A percentile compares a stretch with the other conserved stretches of the same genome.
These are phyloP conservation scores for Solanum dulcamara DNA, from an alignment of 257 asterid genomes.

Conservation along the genomic window DNA sequence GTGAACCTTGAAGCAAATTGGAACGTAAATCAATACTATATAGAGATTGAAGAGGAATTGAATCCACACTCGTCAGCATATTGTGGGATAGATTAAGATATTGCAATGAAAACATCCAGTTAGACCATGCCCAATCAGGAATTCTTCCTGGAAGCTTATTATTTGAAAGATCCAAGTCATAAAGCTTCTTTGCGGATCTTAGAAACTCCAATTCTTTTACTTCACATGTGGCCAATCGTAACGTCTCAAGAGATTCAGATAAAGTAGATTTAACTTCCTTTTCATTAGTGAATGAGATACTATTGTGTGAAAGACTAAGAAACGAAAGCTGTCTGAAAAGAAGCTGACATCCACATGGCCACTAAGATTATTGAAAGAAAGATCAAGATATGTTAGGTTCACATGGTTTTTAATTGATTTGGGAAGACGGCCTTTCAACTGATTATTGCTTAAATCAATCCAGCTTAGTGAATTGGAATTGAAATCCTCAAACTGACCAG, in stretches of 20 bases:
- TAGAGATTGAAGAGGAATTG: too few species aligned
- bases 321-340: accelerated
- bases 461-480: neutral
- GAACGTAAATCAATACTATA: too few species aligned
- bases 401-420: neutral
- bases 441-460: neutral
- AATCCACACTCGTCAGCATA: too few species aligned
- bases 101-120: neutral
- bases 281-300: neutral
- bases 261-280: neutral
- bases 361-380: neutral
- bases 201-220: neutral
- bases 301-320: neutral
- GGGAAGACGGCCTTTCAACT: neutral
- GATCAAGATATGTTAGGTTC: neutral
- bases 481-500: neutral
- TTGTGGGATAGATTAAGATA: constrained; percentile 6
- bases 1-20: too few species aligned
- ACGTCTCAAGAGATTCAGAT: neutral
- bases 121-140: neutral
- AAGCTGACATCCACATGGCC: neutral
- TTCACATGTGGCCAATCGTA: neutral
- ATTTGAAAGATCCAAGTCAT: neutral
- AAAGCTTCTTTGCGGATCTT: neutral
- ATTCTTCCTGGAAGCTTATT: neutral